Conservation (phyloP, 2,329 filamentous ascomycete genomes). For the Chaetoscypha palmicola region DNA sequence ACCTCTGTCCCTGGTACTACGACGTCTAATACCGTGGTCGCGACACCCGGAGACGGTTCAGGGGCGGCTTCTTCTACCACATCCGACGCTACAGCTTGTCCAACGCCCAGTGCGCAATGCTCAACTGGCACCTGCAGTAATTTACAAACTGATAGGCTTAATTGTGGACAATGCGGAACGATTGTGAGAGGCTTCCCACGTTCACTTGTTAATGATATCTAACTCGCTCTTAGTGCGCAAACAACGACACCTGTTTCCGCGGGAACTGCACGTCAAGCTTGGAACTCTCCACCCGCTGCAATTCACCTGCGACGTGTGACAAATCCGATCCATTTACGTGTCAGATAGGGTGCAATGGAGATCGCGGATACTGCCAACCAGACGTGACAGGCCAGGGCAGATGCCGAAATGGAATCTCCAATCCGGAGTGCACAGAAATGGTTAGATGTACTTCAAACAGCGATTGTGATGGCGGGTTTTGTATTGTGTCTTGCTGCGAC, state of each 20-base stretch:
- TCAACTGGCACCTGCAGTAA: not conserved
- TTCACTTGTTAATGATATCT: not conserved
- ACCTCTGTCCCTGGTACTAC: not conserved
- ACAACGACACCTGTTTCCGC: not conserved
- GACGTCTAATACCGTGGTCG: too few species aligned
- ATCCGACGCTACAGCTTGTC: not conserved
- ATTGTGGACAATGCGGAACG: not conserved
- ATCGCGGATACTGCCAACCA: constrained; percentile 3
- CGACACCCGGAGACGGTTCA: too few species aligned
- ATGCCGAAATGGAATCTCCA: not conserved
- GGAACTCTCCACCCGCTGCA: not conserved
- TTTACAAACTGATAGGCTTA: not conserved
- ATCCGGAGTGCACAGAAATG: not conserved
- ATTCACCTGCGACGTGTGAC: not conserved
- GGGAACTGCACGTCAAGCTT: not conserved
- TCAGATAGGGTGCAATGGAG: not conserved
- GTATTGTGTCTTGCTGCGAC: constrained; percentile 1
- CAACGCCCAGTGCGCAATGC: not conserved
- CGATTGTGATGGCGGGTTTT: not conserved
- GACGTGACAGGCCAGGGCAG: constrained; percentile 2
- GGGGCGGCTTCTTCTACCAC: not conserved
- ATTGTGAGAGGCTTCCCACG: not conserved
- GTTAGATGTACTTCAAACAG: not conserved
- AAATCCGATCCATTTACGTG: not conserved
- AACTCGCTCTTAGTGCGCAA: not conserved